phyloP scores from a whole-genome alignment of 2,329 filamentous ascomycete species.

The Trichoderma gracile region DNA sequence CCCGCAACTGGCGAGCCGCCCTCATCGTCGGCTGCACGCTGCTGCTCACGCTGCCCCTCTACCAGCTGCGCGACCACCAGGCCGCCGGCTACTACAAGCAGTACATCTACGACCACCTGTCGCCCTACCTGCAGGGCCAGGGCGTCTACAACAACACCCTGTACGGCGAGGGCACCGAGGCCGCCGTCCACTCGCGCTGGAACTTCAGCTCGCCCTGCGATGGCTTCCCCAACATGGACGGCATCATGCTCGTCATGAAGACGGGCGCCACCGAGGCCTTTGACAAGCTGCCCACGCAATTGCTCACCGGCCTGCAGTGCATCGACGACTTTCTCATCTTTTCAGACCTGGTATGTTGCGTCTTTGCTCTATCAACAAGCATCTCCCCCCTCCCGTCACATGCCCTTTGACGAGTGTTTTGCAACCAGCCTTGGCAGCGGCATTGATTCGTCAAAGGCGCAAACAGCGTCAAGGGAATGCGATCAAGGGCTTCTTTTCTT shows the following conservation, averaged over 20 bases:
- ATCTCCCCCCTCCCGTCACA: no score
- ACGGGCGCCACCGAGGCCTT: constrained; percentile 59
- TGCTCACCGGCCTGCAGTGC: constrained; percentile 56
- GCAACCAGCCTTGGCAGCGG: constrained; percentile 15
- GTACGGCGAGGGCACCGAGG: constrained; percentile 41
- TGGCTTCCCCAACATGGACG: constrained; percentile 46
- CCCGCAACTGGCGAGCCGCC: constrained; percentile 35
- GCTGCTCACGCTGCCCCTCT: constrained; percentile 37
- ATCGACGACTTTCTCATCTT: constrained; percentile 59
- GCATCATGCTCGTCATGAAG: constrained; percentile 57
- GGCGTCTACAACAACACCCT: constrained; percentile 44
- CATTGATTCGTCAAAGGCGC: neutral
- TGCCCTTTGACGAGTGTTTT: no score
- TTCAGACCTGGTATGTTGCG: constrained; percentile 48
- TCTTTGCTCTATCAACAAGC: neutral
- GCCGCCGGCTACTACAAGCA: constrained; percentile 31
- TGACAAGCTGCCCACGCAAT: constrained; percentile 56
- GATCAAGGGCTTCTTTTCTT: neutral
- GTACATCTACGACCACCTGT: constrained; percentile 37
- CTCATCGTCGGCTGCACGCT: constrained; percentile 34
- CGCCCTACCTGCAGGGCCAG: constrained; percentile 34
- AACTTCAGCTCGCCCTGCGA: constrained; percentile 44
- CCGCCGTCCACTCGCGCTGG: constrained; percentile 38
- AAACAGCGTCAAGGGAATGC: neutral
- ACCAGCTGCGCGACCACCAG: constrained; percentile 35